Evolutionary conservation across 305 asterid species (phyloP).

Genomic region (Fraxinus ornus): DNA sequence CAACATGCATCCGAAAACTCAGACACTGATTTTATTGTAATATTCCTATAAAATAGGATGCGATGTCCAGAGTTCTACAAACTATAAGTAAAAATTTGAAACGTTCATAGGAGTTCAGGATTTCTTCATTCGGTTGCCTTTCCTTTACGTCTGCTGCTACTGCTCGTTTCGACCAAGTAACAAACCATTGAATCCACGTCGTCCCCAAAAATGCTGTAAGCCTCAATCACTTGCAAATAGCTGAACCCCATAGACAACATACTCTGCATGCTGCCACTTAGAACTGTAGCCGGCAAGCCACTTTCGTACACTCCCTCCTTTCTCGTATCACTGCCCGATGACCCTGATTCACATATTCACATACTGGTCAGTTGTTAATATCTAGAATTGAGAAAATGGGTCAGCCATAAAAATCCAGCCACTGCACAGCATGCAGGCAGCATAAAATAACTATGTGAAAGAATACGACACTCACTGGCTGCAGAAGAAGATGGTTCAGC

Average conservation of each 20-base stretch:
- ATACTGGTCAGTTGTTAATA: neutral
- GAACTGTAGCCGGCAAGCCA: slow-evolving; percentile 36
- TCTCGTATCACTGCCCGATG: slow-evolving; percentile 49
- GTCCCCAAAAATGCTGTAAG: slow-evolving; percentile 86
- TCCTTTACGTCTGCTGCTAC: slow-evolving; percentile 81
- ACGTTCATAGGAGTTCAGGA: neutral
- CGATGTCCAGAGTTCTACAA: slow-evolving; percentile 29
- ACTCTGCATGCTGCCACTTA: slow-evolving; percentile 71
- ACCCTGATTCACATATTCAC: slow-evolving; percentile 39
- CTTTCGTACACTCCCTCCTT: slow-evolving; percentile 37
- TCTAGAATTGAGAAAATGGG: neutral
- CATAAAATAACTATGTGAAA: slow-evolving; percentile 11
- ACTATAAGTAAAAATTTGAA: neutral
- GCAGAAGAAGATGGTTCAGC: slow-evolving; percentile 99
- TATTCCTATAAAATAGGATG: slow-evolving; percentile 10
- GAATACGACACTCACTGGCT: slow-evolving; percentile 62
- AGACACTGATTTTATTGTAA: slow-evolving; percentile 20
- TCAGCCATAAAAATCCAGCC: neutral
- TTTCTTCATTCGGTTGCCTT: slow-evolving; percentile 74
- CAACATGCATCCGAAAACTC: slow-evolving; percentile 5
- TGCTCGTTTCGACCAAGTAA: slow-evolving; percentile 71
- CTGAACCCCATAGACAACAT: slow-evolving; percentile 90
- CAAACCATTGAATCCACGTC: slow-evolving; percentile 89
- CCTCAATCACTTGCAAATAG: slow-evolving; percentile 82
- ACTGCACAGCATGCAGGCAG: neutral